phyloP scores from a whole-genome alignment of 306 rosid species.

The Quercus robur region DNA sequence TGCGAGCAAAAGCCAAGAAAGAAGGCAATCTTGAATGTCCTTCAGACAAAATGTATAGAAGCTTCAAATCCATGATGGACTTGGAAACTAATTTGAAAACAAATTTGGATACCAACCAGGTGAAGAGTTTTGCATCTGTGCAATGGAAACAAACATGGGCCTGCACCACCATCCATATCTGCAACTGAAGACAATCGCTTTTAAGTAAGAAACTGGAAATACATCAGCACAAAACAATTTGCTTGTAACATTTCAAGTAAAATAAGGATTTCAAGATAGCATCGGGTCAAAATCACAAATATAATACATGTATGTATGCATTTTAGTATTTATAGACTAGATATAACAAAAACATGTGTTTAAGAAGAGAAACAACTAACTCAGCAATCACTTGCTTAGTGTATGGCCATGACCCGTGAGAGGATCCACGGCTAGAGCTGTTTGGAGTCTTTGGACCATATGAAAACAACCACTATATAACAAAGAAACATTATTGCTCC shows the following conservation, averaged over 20 bases:
- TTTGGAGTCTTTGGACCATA: too few species aligned
- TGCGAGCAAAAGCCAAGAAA: slow-evolving; percentile 26
- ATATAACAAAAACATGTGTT: neutral
- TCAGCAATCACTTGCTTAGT: neutral
- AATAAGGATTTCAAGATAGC: neutral
- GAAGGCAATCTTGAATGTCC: slow-evolving; percentile 32
- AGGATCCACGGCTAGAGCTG: too few species aligned
- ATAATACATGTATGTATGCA: neutral
- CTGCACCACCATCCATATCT: slow-evolving; percentile 55
- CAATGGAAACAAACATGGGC: slow-evolving; percentile 41
- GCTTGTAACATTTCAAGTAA: neutral
- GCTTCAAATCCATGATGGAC: slow-evolving; percentile 25
- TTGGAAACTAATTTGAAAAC: slow-evolving; percentile 5
- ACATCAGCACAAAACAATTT: neutral
- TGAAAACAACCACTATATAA: too few species aligned
- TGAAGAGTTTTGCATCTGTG: slow-evolving; percentile 55
- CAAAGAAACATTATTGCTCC: too few species aligned
- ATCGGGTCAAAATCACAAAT: neutral
- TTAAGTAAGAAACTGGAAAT: neutral
- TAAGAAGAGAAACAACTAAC: neutral
- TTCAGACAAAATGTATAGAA: slow-evolving; percentile 19
- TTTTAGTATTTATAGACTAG: neutral
- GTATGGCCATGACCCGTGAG: too few species aligned
- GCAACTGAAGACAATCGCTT: slow-evolving; percentile 23
- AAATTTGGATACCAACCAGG: slow-evolving; percentile 37